Conservation (phyloP, 306 rosid genomes). For the Citrullus amarus region DNA sequence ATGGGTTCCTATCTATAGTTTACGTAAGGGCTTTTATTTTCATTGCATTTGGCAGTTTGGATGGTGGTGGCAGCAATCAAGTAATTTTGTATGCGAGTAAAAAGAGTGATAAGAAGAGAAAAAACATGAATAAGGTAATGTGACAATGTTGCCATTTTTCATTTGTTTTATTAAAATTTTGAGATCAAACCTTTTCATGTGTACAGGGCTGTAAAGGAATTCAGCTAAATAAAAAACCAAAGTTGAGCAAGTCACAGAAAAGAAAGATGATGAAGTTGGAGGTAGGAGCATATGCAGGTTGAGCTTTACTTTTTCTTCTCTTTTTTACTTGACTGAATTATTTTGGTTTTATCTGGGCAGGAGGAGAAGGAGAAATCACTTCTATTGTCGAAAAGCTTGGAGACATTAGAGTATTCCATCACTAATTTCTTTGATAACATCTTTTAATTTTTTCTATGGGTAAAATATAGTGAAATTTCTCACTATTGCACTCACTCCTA, state of each 20-base stretch:
- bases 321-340: slow-evolving; percentile 9
- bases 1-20: not conserved
- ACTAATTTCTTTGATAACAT: not conserved
- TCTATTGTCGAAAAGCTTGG: slow-evolving; percentile 42
- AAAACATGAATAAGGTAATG: slow-evolving; percentile 33
- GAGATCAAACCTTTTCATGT: slow-evolving; percentile 6
- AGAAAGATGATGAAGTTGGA: slow-evolving; percentile 59
- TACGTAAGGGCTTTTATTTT: not conserved
- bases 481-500: not conserved
- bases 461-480: not conserved
- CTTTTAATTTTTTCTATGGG: not conserved
- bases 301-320: slow-evolving; percentile 6
- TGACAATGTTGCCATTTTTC: not conserved
- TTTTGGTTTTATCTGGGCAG: slow-evolving; percentile 26
- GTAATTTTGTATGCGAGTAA: slow-evolving; percentile 27
- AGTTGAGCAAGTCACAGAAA: slow-evolving; percentile 60
- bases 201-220: slow-evolving; percentile 26
- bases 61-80: slow-evolving; percentile 36
- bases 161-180: not conserved
- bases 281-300: slow-evolving; percentile 28
- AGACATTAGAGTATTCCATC: slow-evolving; percentile 48
- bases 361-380: slow-evolving; percentile 53
- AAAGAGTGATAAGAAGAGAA: slow-evolving; percentile 26
- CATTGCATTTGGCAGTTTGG: slow-evolving; percentile 24
- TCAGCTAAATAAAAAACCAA: slow-evolving; percentile 27